Evolutionary conservation across 441 rosid genomes (phyloP), one percentile per base, ranked within the genome.

Genomic region (Kokia cookei): DNA sequence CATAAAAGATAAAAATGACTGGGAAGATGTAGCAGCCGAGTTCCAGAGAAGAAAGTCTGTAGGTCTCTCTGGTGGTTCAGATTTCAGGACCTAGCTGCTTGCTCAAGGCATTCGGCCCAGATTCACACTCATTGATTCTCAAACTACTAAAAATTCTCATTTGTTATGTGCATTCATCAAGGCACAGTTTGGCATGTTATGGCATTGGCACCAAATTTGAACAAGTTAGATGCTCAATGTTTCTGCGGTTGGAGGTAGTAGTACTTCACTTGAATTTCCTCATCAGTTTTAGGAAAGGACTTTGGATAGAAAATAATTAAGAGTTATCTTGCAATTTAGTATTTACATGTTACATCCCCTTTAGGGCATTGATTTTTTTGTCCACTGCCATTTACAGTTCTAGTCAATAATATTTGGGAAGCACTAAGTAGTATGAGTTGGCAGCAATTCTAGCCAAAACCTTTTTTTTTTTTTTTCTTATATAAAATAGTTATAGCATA

Each of bases 361-460:
- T 42, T 27, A 65, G 48, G 74, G 71, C 19, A 45, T 51, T 74
- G 69, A 69, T 73, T 27, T 59, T 27, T 59, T 66, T 76, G 22
- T 43, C 72, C 62, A 17, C 47, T 76, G 74, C 79, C 78, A 73
- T 45, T 71, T 76, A 60, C 72, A 73, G 67, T 43, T 68, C 54
- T 79, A 73, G 35, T 67, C 58, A 71, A 68, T 74, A 71, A 47
- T 75, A 40, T 7, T 7, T 40, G 43, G 43, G 73, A 61, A 47
- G 67, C 77, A 72, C 78, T 75, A 59, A 69, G 73, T 68, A 67
- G 60, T 65, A 65, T 73, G 42, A 59, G 71, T 77, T 77, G 81
- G 77, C 84, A 73, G 75, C 54, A 57, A 24, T 11, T 76, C 77
- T 59, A 55, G 62, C 71, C 43, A 29, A 65, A 64, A 40, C 61